Evolutionary conservation across 2,329 filamentous ascomycete genomes (phyloP).

Genomic region (Dryadomyces quercivorus): DNA sequence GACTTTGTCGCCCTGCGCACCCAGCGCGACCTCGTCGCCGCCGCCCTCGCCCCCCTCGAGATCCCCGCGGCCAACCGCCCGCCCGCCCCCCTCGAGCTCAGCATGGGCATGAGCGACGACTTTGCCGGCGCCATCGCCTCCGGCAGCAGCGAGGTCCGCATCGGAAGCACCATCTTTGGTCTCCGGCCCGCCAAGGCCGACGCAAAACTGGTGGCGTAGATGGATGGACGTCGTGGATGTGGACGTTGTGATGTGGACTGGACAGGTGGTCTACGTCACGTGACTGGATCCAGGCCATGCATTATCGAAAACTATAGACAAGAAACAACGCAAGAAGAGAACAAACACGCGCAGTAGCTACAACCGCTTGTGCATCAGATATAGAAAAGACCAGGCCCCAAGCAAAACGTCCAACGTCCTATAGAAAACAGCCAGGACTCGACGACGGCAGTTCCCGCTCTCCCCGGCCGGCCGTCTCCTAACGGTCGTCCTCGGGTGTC

Average conservation of each 20-base stretch:
- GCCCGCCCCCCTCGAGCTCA: slow-evolving; percentile 56
- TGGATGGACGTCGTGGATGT: not conserved
- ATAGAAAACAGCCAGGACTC: slow-evolving; percentile 8
- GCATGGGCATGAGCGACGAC: slow-evolving; percentile 98
- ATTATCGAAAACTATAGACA: no score
- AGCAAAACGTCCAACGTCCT: no score
- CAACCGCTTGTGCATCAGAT: not conserved
- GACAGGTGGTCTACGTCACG: no score
- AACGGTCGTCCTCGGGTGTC: slow-evolving; percentile 5
- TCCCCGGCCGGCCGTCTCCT: not conserved
- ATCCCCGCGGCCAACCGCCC: slow-evolving; percentile 12
- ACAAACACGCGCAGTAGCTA: not conserved
- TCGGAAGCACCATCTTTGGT: slow-evolving; percentile 93
- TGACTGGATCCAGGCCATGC: no score
- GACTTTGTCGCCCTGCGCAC: slow-evolving; percentile 64
- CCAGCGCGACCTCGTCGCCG: slow-evolving; percentile 57
- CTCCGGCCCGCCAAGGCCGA: slow-evolving; percentile 66
- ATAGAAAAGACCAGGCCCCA: not conserved
- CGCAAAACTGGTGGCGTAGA: slow-evolving; percentile 50
- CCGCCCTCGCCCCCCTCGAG: slow-evolving; percentile 16
- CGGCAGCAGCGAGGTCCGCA: slow-evolving; percentile 80
- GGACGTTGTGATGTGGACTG: no score
- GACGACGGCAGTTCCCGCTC: not conserved
- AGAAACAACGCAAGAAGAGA: no score
- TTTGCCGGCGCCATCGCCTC: slow-evolving; percentile 77